Percentiles rank a stretch among this genome's conserved stretches.
These are phyloP conservation scores for Calonectria crousiana DNA, from an alignment of 2,329 filamentous ascomycete species.

Conservation along the genomic window DNA sequence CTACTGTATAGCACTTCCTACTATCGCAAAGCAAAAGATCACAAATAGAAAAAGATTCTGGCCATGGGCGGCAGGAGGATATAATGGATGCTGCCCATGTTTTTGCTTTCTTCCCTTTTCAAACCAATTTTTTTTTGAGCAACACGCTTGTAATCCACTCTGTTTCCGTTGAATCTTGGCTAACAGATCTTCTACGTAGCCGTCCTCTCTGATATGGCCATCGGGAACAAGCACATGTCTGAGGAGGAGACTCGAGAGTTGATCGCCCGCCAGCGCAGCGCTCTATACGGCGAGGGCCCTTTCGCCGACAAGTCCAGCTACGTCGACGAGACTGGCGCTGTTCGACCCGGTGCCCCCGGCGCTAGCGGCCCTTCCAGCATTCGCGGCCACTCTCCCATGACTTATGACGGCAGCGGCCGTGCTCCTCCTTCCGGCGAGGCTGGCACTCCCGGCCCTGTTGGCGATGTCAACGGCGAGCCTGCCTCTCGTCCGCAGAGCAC, in stretches of 20 bases:
- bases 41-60: conserved; percentile 54
- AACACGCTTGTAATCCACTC: conserved; percentile 43
- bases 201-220: conserved; percentile 60
- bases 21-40: conserved; percentile 50
- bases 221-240: conserved; percentile 80
- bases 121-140: conserved; percentile 37
- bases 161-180: conserved; percentile 49
- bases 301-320: conserved; percentile 77
- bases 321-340: conserved; percentile 74
- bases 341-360: conserved; percentile 75
- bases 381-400: conserved; percentile 83
- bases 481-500: conserved; percentile 84
- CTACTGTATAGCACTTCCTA: conserved; percentile 74
- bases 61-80: conserved; percentile 42
- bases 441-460: conserved; percentile 55
- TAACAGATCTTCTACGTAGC: conserved; percentile 61
- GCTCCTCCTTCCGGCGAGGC: conserved; percentile 52
- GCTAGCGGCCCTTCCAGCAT: conserved; percentile 73
- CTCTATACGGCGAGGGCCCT: conserved; percentile 84
- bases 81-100: conserved; percentile 39
- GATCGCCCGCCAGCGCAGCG: conserved; percentile 94
- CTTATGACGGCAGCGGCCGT: conserved; percentile 73
- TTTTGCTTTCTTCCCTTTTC: conserved; percentile 40
- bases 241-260: conserved; percentile 97
- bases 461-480: conserved; percentile 58